Percentiles rank a stretch among this genome's conserved stretches.
Conservation (phyloP, 805 yeast genomes). For the Huiozyma naganishii region DNA sequence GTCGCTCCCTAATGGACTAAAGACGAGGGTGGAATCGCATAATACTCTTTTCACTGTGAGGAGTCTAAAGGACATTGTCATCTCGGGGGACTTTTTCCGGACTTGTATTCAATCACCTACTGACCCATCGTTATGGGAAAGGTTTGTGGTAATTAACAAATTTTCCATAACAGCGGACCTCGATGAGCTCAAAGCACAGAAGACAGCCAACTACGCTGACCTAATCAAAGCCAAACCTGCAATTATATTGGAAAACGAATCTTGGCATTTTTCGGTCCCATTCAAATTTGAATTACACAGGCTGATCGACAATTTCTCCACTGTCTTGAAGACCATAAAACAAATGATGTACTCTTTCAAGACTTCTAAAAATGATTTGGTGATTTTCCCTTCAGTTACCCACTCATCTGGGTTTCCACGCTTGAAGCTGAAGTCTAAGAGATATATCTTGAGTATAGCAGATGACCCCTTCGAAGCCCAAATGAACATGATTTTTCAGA, state of each 20-base stretch:
- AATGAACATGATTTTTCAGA: slow-evolving; percentile 49
- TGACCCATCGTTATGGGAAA: slow-evolving; percentile 36
- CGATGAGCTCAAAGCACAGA: slow-evolving; percentile 24
- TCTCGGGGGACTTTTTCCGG: slow-evolving; percentile 30
- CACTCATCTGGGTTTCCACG: slow-evolving; percentile 44
- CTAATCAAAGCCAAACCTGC: slow-evolving; percentile 14
- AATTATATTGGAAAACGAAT: slow-evolving; percentile 31
- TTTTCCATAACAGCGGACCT: slow-evolving; percentile 19
- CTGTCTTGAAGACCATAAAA: slow-evolving; percentile 52
- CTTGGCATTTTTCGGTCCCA: slow-evolving; percentile 52
- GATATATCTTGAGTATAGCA: slow-evolving; percentile 56
- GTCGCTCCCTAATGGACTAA: slow-evolving; percentile 39
- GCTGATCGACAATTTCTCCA: slow-evolving; percentile 68
- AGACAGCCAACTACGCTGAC: slow-evolving; percentile 4
- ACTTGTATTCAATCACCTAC: slow-evolving; percentile 45
- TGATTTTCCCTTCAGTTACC: slow-evolving; percentile 30
- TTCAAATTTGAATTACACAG: slow-evolving; percentile 64
- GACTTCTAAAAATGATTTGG: slow-evolving; percentile 29
- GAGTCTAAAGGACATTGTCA: slow-evolving; percentile 12
- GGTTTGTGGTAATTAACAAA: slow-evolving; percentile 34
- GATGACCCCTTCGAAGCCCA: slow-evolving; percentile 87
- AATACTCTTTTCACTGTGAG: slow-evolving; percentile 15
- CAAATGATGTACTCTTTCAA: slow-evolving; percentile 46
- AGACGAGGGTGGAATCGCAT: slow-evolving; percentile 36
- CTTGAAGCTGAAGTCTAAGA: slow-evolving; percentile 43